These are phyloP conservation scores for Saturnispora mendoncae DNA, from an alignment of 805 yeast genomes.

Conservation along the genomic window DNA sequence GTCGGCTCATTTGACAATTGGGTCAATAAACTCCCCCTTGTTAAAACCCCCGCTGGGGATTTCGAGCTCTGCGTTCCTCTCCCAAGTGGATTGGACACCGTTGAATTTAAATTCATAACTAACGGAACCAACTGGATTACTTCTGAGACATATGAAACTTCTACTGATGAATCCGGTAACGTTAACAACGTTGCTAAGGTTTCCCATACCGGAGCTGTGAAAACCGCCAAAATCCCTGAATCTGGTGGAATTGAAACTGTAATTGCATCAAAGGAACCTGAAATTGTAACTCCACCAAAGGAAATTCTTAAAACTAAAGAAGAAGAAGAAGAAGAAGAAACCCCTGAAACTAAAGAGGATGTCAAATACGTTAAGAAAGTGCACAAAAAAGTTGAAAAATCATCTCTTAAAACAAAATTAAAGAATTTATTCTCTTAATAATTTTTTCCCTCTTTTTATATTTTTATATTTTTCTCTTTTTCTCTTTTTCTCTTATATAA, in stretches of 20 bases:
- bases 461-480: too few relatives aligned
- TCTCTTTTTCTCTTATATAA: too few relatives aligned
- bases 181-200: constrained; percentile 41
- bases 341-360: constrained; percentile 15
- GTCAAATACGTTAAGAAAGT: constrained; percentile 35
- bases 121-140: constrained; percentile 48
- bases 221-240: constrained; percentile 33
- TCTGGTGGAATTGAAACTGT: constrained; percentile 25
- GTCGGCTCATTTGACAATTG: constrained; percentile 56
- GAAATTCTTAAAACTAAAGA: constrained; percentile 15
- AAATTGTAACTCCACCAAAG: constrained; percentile 1
- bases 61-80: constrained; percentile 26
- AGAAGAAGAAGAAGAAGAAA: constrained; percentile 9
- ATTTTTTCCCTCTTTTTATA: background rate
- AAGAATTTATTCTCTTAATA: constrained; percentile 2
- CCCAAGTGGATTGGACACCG: constrained; percentile 19
- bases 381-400: constrained; percentile 13
- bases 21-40: constrained; percentile 40
- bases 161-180: constrained; percentile 42
- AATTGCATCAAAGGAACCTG: constrained; percentile 8
- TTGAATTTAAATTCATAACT: constrained; percentile 47
- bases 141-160: constrained; percentile 31
- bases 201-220: constrained; percentile 26
- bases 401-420: background rate
- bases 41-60: constrained; percentile 34